Evolutionary conservation across 495 filamentous ascomycete genomes (phyloP).

Genomic region (Thermochaetoides thermophila): DNA sequence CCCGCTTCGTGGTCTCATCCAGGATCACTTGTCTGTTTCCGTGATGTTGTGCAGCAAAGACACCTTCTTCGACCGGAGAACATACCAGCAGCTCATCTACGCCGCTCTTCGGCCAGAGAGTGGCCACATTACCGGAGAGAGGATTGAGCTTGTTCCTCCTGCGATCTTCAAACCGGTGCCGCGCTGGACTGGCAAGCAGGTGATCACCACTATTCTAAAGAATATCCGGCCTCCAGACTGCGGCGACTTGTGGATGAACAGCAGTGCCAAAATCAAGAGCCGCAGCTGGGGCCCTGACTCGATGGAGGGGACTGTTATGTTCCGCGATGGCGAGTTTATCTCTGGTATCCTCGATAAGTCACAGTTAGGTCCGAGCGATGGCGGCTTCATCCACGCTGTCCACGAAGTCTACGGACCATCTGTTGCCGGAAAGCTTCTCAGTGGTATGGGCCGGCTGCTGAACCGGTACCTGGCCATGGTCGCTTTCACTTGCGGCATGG

Average conservation of each 20-base stretch:
- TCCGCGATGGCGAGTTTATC: conserved; percentile 76
- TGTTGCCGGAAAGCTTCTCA: conserved; percentile 69
- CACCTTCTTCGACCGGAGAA: conserved; percentile 76
- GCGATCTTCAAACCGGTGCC: conserved; percentile 67
- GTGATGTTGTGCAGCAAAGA: conserved; percentile 84
- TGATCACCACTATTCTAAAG: conserved; percentile 82
- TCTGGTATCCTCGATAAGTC: conserved; percentile 91
- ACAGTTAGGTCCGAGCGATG: conserved; percentile 74
- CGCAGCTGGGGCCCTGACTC: conserved; percentile 49
- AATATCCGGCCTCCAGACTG: conserved; percentile 70
- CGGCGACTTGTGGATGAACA: conserved; percentile 63
- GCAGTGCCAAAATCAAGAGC: conserved; percentile 60
- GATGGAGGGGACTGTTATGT: conserved; percentile 64
- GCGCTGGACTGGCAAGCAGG: conserved; percentile 96
- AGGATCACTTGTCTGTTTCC: conserved; percentile 94
- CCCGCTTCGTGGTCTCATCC: conserved; percentile 89
- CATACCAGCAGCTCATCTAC: conserved; percentile 88
- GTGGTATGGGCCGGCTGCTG: conserved; percentile 74
- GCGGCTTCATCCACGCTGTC: conserved; percentile 80
- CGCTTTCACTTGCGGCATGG: conserved; percentile 93
- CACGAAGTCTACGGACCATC: conserved; percentile 89
- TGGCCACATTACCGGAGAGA: conserved; percentile 53
- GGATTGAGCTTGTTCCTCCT: conserved; percentile 65
- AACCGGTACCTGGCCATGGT: conserved; percentile 86
- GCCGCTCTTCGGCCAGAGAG: conserved; percentile 78